Evolutionary conservation across 495 filamentous ascomycete species (phyloP).

Genomic region (Hypoxylon crocopeplum): DNA sequence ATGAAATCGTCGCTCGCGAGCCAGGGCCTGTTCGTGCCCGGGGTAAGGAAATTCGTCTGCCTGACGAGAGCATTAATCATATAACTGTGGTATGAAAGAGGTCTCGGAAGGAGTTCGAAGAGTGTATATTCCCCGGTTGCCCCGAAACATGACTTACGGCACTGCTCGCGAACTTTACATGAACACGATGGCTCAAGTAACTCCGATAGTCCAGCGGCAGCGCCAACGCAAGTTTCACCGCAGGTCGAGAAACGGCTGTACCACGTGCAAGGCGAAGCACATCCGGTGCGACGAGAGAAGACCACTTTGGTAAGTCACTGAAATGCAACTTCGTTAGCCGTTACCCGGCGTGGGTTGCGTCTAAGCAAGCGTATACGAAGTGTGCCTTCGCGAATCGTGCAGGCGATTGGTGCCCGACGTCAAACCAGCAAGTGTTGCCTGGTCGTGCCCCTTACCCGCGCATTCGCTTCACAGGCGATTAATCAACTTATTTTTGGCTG

Average conservation of each 20-base stretch:
- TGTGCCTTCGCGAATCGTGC: conserved; percentile 7
- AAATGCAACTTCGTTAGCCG: conserved; percentile 8
- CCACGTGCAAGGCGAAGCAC: conserved; percentile 43
- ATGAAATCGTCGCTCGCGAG: conserved; percentile 23
- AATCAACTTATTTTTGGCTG: not conserved
- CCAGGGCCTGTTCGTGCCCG: conserved; percentile 8
- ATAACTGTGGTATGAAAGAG: not conserved
- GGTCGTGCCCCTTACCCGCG: conserved; percentile 2
- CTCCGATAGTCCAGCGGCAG: conserved; percentile 33
- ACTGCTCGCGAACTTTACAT: conserved; percentile 8
- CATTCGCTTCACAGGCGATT: conserved; percentile 6
- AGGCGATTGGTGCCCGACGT: conserved; percentile 33
- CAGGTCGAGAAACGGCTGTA: conserved; percentile 41
- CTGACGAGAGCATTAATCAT: conserved; percentile 20
- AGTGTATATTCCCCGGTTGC: not conserved
- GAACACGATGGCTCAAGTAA: conserved; percentile 25
- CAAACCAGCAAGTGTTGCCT: conserved; percentile 7
- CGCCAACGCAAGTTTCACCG: conserved; percentile 43
- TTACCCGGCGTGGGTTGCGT: conserved; percentile 10
- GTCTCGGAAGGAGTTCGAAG: conserved; percentile 6
- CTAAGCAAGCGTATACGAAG: conserved; percentile 24
- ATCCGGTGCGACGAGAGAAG: conserved; percentile 45
- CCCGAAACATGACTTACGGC: conserved; percentile 3
- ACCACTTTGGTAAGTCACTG: conserved; percentile 42
- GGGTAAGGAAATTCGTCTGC: conserved; percentile 26